Percentiles rank a stretch among this genome's conserved stretches.
Evolutionary conservation across 768 basidiomycete species (phyloP).

Genomic region (Xerocomellus intermedius): DNA sequence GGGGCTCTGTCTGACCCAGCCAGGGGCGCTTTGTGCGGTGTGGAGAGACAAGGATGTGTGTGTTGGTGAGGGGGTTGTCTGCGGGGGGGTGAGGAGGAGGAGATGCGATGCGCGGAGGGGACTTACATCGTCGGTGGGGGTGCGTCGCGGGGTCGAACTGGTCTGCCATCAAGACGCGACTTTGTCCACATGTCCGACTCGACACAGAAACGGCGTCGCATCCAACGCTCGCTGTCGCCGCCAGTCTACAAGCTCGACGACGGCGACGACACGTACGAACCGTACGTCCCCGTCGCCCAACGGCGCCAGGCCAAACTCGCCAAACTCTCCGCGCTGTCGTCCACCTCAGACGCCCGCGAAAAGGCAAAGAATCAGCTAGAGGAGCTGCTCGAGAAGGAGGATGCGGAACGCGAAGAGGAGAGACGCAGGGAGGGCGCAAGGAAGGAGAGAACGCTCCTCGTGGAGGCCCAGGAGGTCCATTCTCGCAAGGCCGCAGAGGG

Average conservation of each 20-base stretch:
- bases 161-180: slow-evolving; percentile 17
- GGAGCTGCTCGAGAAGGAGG: slow-evolving; percentile 60
- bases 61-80: slow-evolving; percentile 82
- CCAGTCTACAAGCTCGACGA: slow-evolving; percentile 62
- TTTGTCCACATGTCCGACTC: slow-evolving; percentile 25
- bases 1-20: slow-evolving; percentile 80
- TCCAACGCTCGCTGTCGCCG: slow-evolving; percentile 56
- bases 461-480: slow-evolving; percentile 97
- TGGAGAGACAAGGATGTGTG: slow-evolving; percentile 81
- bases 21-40: slow-evolving; percentile 91
- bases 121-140: slow-evolving; percentile 70
- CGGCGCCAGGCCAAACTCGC: slow-evolving; percentile 79
- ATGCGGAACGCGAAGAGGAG: slow-evolving; percentile 80
- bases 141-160: slow-evolving; percentile 60
- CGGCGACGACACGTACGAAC: slow-evolving; percentile 65
- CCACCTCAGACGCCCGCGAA: slow-evolving; percentile 49
- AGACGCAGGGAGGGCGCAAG: slow-evolving; percentile 67
- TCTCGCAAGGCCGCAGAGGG: slow-evolving; percentile 78
- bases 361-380: slow-evolving; percentile 49
- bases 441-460: slow-evolving; percentile 81
- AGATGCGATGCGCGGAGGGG: not conserved
- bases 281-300: slow-evolving; percentile 86
- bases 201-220: slow-evolving; percentile 49
- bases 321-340: slow-evolving; percentile 64
- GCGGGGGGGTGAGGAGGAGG: slow-evolving; percentile 7